Conservation (phyloP, 2,329 filamentous ascomycete genomes). For the Fusarium dimerum region DNA sequence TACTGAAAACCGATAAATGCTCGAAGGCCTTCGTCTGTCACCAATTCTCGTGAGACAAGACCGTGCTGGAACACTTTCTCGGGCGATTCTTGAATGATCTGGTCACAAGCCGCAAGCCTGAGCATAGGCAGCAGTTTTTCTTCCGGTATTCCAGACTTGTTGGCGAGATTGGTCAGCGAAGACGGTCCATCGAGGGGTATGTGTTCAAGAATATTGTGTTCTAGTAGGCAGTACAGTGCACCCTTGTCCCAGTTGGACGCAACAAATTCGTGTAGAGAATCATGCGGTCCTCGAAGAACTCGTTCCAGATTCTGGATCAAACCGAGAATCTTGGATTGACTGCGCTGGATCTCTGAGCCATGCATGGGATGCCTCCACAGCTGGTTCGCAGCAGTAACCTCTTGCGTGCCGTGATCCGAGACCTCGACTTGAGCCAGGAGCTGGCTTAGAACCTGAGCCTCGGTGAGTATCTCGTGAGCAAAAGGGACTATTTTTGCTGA, state of each 20-base stretch:
- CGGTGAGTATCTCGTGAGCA: constrained; percentile 7
- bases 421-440: neutral
- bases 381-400: neutral
- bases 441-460: constrained; percentile 5
- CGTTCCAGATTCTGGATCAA: constrained; percentile 8
- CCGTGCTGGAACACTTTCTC: constrained; percentile 11
- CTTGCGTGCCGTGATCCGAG: neutral
- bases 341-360: constrained; percentile 3
- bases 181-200: constrained; percentile 8
- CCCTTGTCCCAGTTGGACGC: constrained; percentile 36
- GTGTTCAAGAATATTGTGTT: constrained; percentile 12
- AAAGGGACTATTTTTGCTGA: constrained; percentile 7
- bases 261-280: constrained; percentile 41
- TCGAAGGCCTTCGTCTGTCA: constrained; percentile 9
- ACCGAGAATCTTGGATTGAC: constrained; percentile 9
- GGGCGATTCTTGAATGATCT: constrained; percentile 9
- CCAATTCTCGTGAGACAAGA: constrained; percentile 6
- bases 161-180: constrained; percentile 8
- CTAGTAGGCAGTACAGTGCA: constrained; percentile 17
- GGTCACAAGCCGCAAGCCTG: constrained; percentile 14
- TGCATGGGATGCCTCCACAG: constrained; percentile 4
- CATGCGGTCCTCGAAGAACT: constrained; percentile 4
- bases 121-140: constrained; percentile 18
- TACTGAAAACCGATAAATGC: constrained; percentile 23
- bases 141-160: constrained; percentile 5